Evolutionary conservation across 2,329 filamentous ascomycete genomes (phyloP).

Genomic region (Elsinoe ampelina): DNA sequence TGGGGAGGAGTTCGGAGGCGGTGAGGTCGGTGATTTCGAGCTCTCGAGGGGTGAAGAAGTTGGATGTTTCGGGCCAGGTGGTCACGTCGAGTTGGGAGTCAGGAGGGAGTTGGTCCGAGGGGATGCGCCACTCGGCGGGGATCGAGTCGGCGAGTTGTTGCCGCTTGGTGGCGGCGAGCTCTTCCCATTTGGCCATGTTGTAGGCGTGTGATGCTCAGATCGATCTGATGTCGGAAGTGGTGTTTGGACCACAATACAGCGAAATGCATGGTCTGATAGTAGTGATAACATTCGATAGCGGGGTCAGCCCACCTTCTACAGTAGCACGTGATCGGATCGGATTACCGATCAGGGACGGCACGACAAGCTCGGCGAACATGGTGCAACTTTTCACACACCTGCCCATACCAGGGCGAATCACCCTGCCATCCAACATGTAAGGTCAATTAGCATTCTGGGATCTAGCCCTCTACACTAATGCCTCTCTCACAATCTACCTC

Average conservation of each 20-base stretch:
- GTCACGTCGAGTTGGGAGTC: slow-evolving; percentile 48
- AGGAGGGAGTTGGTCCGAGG: slow-evolving; percentile 43
- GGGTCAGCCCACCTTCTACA: no score
- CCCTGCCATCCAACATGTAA: no score
- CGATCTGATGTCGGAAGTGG: not conserved
- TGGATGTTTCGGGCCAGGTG: slow-evolving; percentile 45
- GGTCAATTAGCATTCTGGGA: no score
- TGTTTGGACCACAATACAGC: no score
- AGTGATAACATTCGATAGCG: no score
- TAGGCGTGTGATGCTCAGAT: not conserved
- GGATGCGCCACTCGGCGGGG: slow-evolving; percentile 50
- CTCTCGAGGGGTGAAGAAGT: slow-evolving; percentile 49
- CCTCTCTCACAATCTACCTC: not conserved
- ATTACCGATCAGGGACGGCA: no score
- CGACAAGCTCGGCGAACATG: no score
- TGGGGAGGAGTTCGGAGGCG: slow-evolving; percentile 33
- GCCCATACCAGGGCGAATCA: no score
- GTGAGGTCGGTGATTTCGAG: slow-evolving; percentile 40
- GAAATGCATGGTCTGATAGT: no score
- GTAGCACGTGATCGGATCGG: no score
- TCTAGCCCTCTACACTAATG: no score
- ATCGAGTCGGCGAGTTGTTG: slow-evolving; percentile 41
- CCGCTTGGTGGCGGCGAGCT: slow-evolving; percentile 36
- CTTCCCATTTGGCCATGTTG: slow-evolving; percentile 31
- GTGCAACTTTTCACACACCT: no score